Conservation (phyloP, 345 rosid species). For the Citrus hindsii region DNA sequence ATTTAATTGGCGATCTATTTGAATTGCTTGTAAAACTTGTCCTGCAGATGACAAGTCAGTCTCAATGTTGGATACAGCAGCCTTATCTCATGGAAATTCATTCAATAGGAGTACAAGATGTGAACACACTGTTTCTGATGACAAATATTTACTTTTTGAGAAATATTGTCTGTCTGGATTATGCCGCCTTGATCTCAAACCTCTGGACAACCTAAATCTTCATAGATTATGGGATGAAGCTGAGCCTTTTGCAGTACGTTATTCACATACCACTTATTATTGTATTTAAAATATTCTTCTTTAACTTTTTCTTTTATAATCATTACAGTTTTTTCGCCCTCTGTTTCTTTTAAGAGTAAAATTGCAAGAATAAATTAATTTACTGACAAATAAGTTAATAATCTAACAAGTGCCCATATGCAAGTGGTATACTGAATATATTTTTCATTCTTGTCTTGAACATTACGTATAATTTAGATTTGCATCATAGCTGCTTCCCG, state of each 20-base stretch:
- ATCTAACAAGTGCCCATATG: not conserved
- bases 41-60: slow-evolving; percentile 32
- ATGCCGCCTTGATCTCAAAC: slow-evolving; percentile 59
- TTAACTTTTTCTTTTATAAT: not conserved
- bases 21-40: not conserved
- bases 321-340: not conserved
- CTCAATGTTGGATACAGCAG: slow-evolving; percentile 14
- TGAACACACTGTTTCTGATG: slow-evolving; percentile 19
- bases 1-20: not conserved
- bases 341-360: not conserved
- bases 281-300: not conserved
- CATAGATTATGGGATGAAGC: slow-evolving; percentile 56
- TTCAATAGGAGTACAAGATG: slow-evolving; percentile 16
- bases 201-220: slow-evolving; percentile 43
- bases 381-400: not conserved
- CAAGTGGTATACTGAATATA: not conserved
- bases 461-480: not conserved
- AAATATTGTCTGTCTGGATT: slow-evolving; percentile 67
- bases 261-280: slow-evolving; percentile 10
- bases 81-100: slow-evolving; percentile 13
- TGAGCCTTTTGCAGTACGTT: slow-evolving; percentile 59
- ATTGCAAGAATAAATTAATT: not conserved
- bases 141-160: slow-evolving; percentile 52
- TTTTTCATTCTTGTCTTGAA: not conserved
- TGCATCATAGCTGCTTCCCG: not conserved